Evolutionary conservation across 768 basidiomycete species (phyloP), one percentile per base, ranked within the genome.

Genomic region (Tricholoma sp.): DNA sequence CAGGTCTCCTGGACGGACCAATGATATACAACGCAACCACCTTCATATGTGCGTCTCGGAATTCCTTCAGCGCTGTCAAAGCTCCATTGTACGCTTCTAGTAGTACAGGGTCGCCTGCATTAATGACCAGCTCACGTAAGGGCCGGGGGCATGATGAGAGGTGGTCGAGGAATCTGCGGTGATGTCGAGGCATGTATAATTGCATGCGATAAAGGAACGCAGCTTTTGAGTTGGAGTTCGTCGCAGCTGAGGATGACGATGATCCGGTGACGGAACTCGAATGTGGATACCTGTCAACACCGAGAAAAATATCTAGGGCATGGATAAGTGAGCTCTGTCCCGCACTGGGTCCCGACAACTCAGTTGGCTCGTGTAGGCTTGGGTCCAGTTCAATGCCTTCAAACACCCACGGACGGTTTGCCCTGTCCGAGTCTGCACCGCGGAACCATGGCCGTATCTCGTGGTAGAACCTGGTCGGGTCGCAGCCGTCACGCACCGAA

Each of bases 271-370:
- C 4, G 6, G 52, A n/a, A 27, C 52, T 52, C 18, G 52, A 35
- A 37, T 52, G 52, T 2, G 34, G 39, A 16, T 24, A 73, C 56
- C 72, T 10, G 63, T 87, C 83, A 5, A 90, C 75, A 11, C 87
- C 86, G 8, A 91, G 76, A 65, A 90, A 91, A 27, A 86, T 74
- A 59, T 89, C 89, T 10, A 91, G 71, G 5, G 83, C 81, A 57
- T 90, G 89, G 11, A 94, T 81, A 19, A 93, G 73, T 4, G 86
- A 79, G 65, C 88, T 90, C 71, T 94, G 91, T 0, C 90, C 91
- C 1, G 91, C 91, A 61, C 85, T 88, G 7, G 91, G 86, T 2
- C 91, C 91, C 1, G 85, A 86, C 31, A 89, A 75, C 61, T 88
- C 80, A 5, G 70, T 73, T 1, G 80, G 80, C n/a, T 72, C 60